Base-by-base conservation (phyloP, 1,284 basidiomycete species). In the Cryptococcus deneoformans region DNA sequence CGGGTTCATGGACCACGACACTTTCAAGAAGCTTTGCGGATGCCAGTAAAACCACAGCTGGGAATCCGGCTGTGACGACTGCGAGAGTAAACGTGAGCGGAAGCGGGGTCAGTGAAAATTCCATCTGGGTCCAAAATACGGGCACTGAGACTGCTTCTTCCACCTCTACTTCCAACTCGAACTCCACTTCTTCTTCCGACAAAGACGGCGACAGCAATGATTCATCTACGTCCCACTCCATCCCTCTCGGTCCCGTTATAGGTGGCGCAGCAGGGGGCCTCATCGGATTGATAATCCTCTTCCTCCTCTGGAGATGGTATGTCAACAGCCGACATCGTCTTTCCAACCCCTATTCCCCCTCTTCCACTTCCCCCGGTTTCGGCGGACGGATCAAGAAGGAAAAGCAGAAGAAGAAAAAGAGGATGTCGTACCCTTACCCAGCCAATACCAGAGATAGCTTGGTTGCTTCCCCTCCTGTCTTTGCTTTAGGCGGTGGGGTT, bases 11-110 rank as follows among this genome's bases (percentile, higher is more conserved):
- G 36, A 54, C 62, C 3, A 60, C 63, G 5, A 70, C 66, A 36
- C 60, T 68, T 20, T 68, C 65, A n/a, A 63, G 68, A 11, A 58
- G 59, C 7, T 69, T 69, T 12, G 12, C 57, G 9, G n/a, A 2
- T 14, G 24, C 36, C 24, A 42, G 10, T 16, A 29, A 46, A 12
- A 20, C 20, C 20, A 20, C 20, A 20, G 20, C 20, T 20, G 20
- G 20, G 20, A 20, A 20, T 20, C 14, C 20, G 20, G 20, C 20
- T 20, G 20, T 20, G 20, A 20, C 20, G 20, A 20, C 20, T 20
- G 20, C 1, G 20, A 20, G 20, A 2, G 20, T 20, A 2, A 20
- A 20, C 20, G 20, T 20, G 20, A 20, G 20, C 20, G 20, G 20
- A 20, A 20, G 20, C 20, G 20, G 20, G 20, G 20, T 20, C 20